Evolutionary conservation across 306 rosid species (phyloP).

Genomic region (Malus sylvestris): DNA sequence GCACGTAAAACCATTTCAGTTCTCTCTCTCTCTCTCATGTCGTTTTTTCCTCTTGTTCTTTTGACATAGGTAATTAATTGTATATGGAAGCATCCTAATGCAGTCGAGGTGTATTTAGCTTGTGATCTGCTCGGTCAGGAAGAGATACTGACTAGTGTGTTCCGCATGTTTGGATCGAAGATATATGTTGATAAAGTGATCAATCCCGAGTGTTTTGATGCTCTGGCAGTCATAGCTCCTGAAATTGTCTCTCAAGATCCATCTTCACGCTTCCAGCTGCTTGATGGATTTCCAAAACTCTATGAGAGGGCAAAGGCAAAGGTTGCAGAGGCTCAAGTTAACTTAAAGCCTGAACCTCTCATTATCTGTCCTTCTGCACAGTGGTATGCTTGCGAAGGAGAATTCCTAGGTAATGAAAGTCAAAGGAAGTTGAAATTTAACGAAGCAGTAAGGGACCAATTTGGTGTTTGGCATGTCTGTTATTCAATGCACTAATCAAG

Average conservation of each 20-base stretch:
- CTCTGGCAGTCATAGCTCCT: slow-evolving; percentile 43
- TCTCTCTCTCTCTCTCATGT: too few species aligned
- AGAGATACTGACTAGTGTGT: slow-evolving; percentile 55
- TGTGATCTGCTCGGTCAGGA: slow-evolving; percentile 80
- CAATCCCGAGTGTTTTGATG: slow-evolving; percentile 46
- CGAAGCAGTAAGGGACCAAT: slow-evolving; percentile 63
- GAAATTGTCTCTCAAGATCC: slow-evolving; percentile 60
- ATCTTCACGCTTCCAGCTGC: slow-evolving; percentile 58
- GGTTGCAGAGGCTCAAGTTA: slow-evolving; percentile 43
- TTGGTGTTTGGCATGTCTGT: slow-evolving; percentile 88
- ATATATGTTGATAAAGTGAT: slow-evolving; percentile 49
- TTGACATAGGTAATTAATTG: slow-evolving; percentile 61
- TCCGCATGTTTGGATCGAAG: slow-evolving; percentile 64
- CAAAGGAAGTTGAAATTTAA: slow-evolving; percentile 38
- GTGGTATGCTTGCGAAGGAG: slow-evolving; percentile 70
- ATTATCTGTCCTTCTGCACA: slow-evolving; percentile 69
- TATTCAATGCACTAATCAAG: slow-evolving; percentile 73
- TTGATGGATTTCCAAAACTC: slow-evolving; percentile 59
- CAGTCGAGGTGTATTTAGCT: slow-evolving; percentile 45
- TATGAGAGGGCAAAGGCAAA: slow-evolving; percentile 47
- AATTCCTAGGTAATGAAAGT: slow-evolving; percentile 27
- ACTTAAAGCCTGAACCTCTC: slow-evolving; percentile 52
- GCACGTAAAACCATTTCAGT: too few species aligned
- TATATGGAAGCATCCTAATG: slow-evolving; percentile 80
- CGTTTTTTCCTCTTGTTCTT: not conserved